phyloP scores from a whole-genome alignment of 345 rosid species.

The Sapria himalayana region DNA sequence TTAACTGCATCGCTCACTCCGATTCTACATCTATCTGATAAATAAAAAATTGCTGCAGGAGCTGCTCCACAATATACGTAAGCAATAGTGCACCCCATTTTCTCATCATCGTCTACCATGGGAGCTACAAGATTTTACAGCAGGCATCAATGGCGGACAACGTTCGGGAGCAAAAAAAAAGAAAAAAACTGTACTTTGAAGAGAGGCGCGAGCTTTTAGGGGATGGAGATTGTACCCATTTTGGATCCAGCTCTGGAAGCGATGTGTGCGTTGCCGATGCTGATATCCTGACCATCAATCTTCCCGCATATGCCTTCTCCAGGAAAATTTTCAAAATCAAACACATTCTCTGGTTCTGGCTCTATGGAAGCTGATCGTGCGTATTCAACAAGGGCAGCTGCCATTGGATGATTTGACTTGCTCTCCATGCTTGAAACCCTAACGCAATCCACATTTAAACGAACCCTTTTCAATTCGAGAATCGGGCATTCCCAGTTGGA shows the following conservation, averaged over 20 bases:
- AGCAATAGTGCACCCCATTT: constrained; percentile 38
- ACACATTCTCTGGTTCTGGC: constrained; percentile 54
- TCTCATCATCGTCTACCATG: constrained; percentile 11
- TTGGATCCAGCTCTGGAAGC: constrained; percentile 37
- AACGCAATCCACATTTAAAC: too few relatives aligned
- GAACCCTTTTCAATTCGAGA: too few relatives aligned
- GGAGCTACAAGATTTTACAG: constrained; percentile 17
- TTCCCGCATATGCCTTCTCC: constrained; percentile 80
- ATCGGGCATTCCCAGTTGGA: too few relatives aligned
- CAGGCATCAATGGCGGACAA: background rate
- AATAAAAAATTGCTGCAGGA: constrained; percentile 32
- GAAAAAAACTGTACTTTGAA: background rate
- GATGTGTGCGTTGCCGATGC: constrained; percentile 55
- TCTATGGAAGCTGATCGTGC: constrained; percentile 34
- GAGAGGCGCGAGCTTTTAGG: background rate
- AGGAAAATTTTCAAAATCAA: constrained; percentile 47
- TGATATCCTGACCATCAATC: constrained; percentile 41
- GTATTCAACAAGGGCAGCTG: constrained; percentile 45
- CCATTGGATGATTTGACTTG: constrained; percentile 91
- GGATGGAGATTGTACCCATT: constrained; percentile 22
- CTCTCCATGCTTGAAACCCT: constrained; percentile 91
- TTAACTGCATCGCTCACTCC: constrained; percentile 49
- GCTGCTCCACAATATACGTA: constrained; percentile 29
- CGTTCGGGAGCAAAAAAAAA: background rate
- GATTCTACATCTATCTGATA: constrained; percentile 57